Base-by-base conservation (phyloP, 2,329 filamentous ascomycete species). In the Trichoderma endophyticum region DNA sequence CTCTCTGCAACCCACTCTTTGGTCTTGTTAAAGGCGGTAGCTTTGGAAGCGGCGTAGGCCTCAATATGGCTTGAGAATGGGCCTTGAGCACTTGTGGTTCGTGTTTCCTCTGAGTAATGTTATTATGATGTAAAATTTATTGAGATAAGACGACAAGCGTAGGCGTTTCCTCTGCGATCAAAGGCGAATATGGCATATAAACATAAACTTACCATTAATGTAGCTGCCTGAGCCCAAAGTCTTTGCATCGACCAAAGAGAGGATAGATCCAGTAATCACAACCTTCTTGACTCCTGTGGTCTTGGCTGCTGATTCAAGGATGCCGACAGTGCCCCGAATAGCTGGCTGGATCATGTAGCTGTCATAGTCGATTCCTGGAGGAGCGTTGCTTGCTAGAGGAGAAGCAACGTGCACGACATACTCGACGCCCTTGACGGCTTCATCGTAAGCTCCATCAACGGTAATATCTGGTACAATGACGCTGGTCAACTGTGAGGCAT, bases 221-320 rank as follows among this genome's bases (percentile, higher is more conserved):
- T 54, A 57, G 15, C 18, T 3, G 1, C 64, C 64, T 1, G 71
- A 66, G 32, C 57, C 12, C 2, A 68, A 11, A 3, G 3, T 12
- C 12, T 21, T 5, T 15, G 43, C n/a, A 11, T 51, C 24, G 9
- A 34, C 26, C 18, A 78, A 70, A 28, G 80, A 77, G 1, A 74
- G 75, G 15, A 79, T 76, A 3, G 82, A 84, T 6, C 79, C 81
- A 1, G 84, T 85, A 68, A 86, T 82, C 21, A 85, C 80, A 6
- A 86, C 74, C n/a, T 82, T 79, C 71, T 80, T 78, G 12, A 86
- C 77, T 0, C 75, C 78, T 1, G 75, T 73, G 4, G 71, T 71
- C 67, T 80, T 80, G 11, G 75, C 48, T 1, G 83, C 83, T 0
- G 82, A 78, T 28, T 80, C 73, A 1, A 86, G 77, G 4, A 85